Evolutionary conservation across 768 basidiomycete species (phyloP).

Genomic region (Boletus insuetus): DNA sequence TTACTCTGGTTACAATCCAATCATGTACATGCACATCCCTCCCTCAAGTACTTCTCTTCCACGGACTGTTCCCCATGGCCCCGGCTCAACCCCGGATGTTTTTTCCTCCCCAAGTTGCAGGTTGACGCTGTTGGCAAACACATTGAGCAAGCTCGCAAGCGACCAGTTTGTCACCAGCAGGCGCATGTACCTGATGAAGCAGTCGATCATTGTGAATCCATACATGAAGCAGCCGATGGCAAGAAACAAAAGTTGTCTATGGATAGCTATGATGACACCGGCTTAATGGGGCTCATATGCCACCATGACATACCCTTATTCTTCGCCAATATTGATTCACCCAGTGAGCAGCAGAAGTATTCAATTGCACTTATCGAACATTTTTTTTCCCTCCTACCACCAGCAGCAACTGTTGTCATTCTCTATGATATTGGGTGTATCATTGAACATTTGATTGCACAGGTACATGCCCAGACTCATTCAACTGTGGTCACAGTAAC

Average conservation of each 20-base stretch:
- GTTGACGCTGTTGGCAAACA: neutral
- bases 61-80: neutral
- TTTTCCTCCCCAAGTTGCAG: neutral
- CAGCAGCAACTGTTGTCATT: conserved; percentile 26
- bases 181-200: neutral
- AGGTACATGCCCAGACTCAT: neutral
- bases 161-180: neutral
- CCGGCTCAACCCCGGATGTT: neutral
- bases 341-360: conserved; percentile 5
- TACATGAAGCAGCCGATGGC: neutral
- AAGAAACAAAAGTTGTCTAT: neutral
- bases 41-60: neutral
- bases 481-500: too few relatives aligned
- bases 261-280: neutral
- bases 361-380: conserved; percentile 26
- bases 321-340: neutral
- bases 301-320: neutral
- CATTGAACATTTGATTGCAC: neutral
- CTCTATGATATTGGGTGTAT: conserved; percentile 35
- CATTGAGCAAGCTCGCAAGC: neutral
- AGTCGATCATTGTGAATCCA: neutral
- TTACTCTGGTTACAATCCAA: neutral
- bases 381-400: conserved; percentile 32
- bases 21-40: neutral
- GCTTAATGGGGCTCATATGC: neutral